Conservation (phyloP, 2,329 filamentous ascomycete genomes). For the Pyricularia grisea region DNA sequence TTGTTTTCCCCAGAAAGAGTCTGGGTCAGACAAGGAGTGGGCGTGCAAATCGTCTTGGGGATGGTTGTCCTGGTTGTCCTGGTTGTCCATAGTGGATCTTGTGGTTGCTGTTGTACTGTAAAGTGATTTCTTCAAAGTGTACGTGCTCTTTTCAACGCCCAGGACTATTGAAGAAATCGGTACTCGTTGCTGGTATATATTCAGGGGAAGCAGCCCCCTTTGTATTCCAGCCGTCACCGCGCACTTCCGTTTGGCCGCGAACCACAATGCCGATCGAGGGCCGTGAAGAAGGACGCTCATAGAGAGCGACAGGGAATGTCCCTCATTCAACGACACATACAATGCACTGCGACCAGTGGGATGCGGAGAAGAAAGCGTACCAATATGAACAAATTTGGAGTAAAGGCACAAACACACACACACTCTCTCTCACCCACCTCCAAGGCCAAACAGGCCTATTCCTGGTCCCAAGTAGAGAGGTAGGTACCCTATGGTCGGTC, state of each 20-base stretch:
- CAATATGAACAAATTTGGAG: neutral
- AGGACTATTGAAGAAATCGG: neutral
- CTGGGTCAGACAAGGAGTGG: slow-evolving; percentile 57
- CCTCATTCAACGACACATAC: neutral
- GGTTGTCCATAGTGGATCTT: slow-evolving; percentile 15
- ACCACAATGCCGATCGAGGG: neutral
- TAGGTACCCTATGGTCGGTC: neutral
- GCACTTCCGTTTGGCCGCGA: slow-evolving; percentile 4
- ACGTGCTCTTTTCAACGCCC: neutral
- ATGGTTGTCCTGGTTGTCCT: slow-evolving; percentile 28
- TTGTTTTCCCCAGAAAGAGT: slow-evolving; percentile 66
- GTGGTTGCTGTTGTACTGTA: neutral
- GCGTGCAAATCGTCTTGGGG: slow-evolving; percentile 42
- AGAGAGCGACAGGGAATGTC: neutral
- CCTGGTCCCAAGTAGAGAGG: neutral
- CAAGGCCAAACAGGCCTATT: neutral
- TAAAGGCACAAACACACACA: neutral
- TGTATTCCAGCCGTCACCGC: slow-evolving; percentile 6
- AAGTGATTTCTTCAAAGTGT: neutral
- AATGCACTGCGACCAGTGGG: neutral
- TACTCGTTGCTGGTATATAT: neutral
- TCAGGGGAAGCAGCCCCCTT: neutral
- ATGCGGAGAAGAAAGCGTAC: neutral
- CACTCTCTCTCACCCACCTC: too few relatives aligned
- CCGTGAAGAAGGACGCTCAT: neutral